Evolutionary conservation across 192 early-diverging fungal species (phyloP), one percentile per base, ranked within the genome.

Genomic region (Coemansia erecta): DNA sequence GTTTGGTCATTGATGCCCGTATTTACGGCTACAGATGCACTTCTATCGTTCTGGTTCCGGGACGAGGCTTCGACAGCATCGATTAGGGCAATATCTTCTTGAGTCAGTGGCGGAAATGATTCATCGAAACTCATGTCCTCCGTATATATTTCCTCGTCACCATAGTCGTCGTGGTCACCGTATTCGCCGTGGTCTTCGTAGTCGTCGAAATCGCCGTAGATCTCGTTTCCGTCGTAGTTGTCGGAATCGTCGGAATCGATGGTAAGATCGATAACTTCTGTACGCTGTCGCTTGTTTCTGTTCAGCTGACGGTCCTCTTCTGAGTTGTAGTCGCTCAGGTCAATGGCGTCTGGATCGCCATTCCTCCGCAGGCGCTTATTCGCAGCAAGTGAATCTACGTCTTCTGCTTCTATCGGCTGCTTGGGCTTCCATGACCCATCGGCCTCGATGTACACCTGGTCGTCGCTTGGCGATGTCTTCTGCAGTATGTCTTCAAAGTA

Each of bases 211-310:
- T 54, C 55, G 37, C 76, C 68, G 4, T n/a, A n/a, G n/a, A n/a
- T n/a, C n/a, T n/a, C n/a, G n/a, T n/a, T n/a, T n/a, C n/a, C n/a
- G n/a, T 21, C 39, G n/a, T 57, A 55, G 12, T 63, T 53, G 33
- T 56, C 52, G 28, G 55, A 61, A 33, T 54, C 55, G 37, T 80
- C 68, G 4, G 70, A 66, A 10, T 79, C 76, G 1, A 88, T 72
- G 3, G 87, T 90, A 35, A 90, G 66, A 60, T 90, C 88, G 42
- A 90, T 82, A 39, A 84, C 68, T 21, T 86, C 84, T 10, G 73
- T 60, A 17, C 81, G 70, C 35, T 61, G 70, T n/a, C 82, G 72
- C 61, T 81, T 81, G 44, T 55, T 74, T 22, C 35, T 37, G 13
- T 24, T 12, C 17, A 21, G 8, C 11, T 7, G 8, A 12, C 46